These are phyloP conservation scores for Fusarium beomiforme DNA, from an alignment of 2,329 filamentous ascomycete genomes.

Conservation along the genomic window DNA sequence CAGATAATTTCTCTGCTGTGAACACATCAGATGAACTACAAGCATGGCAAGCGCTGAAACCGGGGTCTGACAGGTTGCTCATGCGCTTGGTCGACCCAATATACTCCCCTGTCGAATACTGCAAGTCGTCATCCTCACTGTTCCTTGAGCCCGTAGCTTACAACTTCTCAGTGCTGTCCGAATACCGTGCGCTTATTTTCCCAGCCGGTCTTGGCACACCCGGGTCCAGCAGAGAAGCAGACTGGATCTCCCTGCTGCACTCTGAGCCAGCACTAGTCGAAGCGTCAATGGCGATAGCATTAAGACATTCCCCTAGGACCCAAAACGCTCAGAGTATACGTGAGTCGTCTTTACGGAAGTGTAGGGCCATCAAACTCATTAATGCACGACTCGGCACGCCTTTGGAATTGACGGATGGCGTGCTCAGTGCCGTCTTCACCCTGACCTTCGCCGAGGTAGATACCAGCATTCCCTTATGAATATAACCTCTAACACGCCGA, in stretches of 20 bases:
- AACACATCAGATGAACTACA: fast-evolving
- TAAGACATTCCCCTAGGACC: background rate
- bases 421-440: conserved; percentile 37
- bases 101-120: background rate
- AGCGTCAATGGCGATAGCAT: conserved; percentile 34
- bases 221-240: conserved; percentile 1
- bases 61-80: background rate
- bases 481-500: background rate
- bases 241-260: conserved; percentile 27
- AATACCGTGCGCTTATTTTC: conserved; percentile 5
- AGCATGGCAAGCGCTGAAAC: background rate
- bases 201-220: background rate
- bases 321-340: background rate
- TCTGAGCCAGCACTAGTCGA: conserved; percentile 41
- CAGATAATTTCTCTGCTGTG: too few species aligned
- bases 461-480: fast-evolving
- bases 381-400: conserved; percentile 16
- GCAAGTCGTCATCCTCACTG: background rate
- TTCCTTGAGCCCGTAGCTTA: background rate
- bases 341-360: background rate
- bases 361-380: conserved; percentile 25
- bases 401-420: conserved; percentile 16
- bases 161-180: background rate
- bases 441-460: conserved; percentile 28
- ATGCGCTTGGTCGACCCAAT: background rate